These are phyloP conservation scores for Candida palmyrensis DNA, from an alignment of 805 yeast genomes.

Conservation along the genomic window DNA sequence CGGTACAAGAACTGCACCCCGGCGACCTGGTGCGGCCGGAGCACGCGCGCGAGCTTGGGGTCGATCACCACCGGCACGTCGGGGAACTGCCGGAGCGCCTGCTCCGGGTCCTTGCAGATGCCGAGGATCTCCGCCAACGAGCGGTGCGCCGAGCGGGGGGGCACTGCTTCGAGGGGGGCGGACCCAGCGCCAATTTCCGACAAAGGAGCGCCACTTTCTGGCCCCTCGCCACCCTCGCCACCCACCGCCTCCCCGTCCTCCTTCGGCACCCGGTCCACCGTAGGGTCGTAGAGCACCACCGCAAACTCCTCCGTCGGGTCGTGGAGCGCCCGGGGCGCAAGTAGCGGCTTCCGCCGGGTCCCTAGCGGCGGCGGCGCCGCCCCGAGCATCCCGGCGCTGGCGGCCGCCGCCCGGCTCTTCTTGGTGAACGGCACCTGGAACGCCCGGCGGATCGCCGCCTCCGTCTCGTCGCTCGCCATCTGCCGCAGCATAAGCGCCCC, in stretches of 20 bases:
- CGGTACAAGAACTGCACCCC: conserved; percentile 89
- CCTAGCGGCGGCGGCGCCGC: conserved; percentile 81
- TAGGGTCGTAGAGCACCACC: conserved; percentile 91
- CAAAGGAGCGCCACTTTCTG: conserved; percentile 15
- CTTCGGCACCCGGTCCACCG: conserved; percentile 59
- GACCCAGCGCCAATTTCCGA: conserved; percentile 8
- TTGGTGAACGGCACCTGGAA: conserved; percentile 54
- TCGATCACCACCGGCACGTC: conserved; percentile 96
- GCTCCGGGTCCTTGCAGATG: conserved; percentile 48
- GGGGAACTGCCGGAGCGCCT: conserved; percentile 51
- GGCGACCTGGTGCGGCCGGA: conserved; percentile 94
- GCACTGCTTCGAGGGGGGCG: conserved; percentile 9
- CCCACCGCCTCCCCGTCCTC: conserved; percentile 18
- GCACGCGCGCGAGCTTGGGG: conserved; percentile 74
- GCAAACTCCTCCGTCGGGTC: conserved; percentile 94
- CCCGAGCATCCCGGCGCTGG: background rate
- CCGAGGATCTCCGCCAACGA: conserved; percentile 81
- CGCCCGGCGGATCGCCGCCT: conserved; percentile 27
- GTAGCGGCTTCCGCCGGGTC: conserved; percentile 58
- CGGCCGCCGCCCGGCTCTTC: background rate
- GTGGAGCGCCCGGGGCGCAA: conserved; percentile 90
- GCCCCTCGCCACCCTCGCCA: conserved; percentile 13
- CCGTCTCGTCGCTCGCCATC: conserved; percentile 35
- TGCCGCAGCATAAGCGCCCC: conserved; percentile 63
- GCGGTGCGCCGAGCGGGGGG: conserved; percentile 46